Base-by-base conservation (phyloP, 2,329 filamentous ascomycete genomes). In the Dryadomyces quercivorus region DNA sequence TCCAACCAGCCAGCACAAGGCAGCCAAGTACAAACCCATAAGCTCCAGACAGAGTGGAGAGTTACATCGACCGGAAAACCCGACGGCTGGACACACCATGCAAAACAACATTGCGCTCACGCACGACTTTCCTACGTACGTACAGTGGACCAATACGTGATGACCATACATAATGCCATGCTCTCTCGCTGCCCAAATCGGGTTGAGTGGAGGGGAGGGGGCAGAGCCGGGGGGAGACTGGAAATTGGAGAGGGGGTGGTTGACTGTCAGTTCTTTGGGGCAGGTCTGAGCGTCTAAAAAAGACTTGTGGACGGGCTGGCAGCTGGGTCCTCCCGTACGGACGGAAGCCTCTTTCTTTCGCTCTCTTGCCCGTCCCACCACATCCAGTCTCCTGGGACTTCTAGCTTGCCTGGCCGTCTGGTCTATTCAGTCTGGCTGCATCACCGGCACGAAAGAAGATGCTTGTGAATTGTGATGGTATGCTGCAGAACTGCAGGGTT, bases 61-160 rank as follows among this genome's bases (percentile, higher is more conserved):
- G 46, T 48, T 34, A n/a, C 46, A 48, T 48, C 15, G 46, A 16
- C 46, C 46, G 46, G 46, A 22, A 48, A 26, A 18, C 46, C 18
- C 46, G 15, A 48, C 22, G 46, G 13, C 26, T 34, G 26, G 46
- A 48, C 46, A 48, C 36, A 40, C 43, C 18, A 45, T 45, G 43
- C 46, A 48, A 48, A 48, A n/a, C 46, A 48, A 47, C 26, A 48
- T 48, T 48, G n/a, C 46, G 46, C 36, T 40, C 46, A 48, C 34
- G 31, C 46, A 49, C 26, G 46, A 15, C 34, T 15, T 38, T n/a
- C n/a, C n/a, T n/a, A n/a, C n/a, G n/a, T 44, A 16, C 42, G 7
- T 44, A n/a, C 12, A 47, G 21, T 47, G 46, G 47, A 20, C 15
- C 46, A 50, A n/a, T 13, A 38, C 47, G 47, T 49, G 31, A 49